phyloP scores from a whole-genome alignment of 202 grass and related monocot genomes.

The Alloteropsis angusta region DNA sequence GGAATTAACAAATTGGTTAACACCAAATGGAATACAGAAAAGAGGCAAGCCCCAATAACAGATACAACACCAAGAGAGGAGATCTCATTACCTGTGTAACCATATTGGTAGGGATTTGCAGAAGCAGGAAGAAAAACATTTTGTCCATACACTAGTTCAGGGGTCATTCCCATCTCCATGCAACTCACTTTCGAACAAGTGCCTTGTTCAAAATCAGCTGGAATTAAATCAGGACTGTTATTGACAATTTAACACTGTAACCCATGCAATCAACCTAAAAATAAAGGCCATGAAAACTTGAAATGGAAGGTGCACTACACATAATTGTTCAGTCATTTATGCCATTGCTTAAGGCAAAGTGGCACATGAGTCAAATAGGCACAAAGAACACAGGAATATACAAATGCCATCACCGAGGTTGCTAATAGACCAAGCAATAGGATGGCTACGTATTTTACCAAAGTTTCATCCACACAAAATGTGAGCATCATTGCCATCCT shows the following conservation, averaged over 20 bases:
- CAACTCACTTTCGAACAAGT: background rate
- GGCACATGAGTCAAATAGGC: background rate
- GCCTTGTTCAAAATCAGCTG: slow-evolving; percentile 11
- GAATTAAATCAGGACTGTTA: background rate
- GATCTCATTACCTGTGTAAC: slow-evolving; percentile 36
- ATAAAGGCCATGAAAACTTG: background rate
- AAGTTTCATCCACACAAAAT: background rate
- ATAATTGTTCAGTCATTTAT: background rate
- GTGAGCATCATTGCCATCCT: background rate
- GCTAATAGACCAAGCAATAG: background rate
- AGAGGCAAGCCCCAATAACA: background rate
- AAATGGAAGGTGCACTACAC: background rate
- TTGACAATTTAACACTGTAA: background rate
- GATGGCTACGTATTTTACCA: background rate
- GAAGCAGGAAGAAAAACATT: slow-evolving; percentile 40
- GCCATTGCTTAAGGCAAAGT: background rate
- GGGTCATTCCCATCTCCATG: slow-evolving; percentile 49
- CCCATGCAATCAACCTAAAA: background rate
- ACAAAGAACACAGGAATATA: background rate
- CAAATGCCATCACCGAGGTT: background rate
- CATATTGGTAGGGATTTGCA: slow-evolving; percentile 44
- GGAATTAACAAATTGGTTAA: background rate
- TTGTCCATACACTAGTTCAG: slow-evolving; percentile 50
- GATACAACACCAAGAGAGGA: background rate
- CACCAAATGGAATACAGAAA: background rate